Percentiles rank a stretch among this genome's conserved stretches.
These are phyloP conservation scores for Tetrahymena malaccensis DNA, from an alignment of 73 alveolate species.

Conservation along the genomic window DNA sequence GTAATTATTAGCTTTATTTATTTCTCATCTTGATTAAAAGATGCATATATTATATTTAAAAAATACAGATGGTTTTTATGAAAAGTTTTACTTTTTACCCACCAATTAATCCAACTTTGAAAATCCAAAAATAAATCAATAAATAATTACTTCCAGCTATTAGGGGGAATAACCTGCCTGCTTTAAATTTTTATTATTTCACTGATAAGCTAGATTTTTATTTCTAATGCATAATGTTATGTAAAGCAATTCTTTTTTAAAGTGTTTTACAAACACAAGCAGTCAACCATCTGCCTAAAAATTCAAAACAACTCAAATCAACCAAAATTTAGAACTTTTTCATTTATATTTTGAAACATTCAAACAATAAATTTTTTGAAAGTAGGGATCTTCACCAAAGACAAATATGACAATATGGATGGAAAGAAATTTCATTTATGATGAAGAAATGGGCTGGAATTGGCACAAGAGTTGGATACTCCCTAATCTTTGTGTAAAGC, in stretches of 20 bases:
- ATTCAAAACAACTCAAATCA: too few relatives aligned
- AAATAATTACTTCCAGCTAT: neutral
- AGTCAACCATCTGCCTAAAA: too few relatives aligned
- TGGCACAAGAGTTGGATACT: constrained; percentile 69
- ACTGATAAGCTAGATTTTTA: neutral
- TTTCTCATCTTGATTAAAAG: too few relatives aligned
- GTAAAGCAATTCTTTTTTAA: too few relatives aligned
- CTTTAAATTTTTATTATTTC: too few relatives aligned
- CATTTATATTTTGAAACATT: too few relatives aligned
- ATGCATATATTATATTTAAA: too few relatives aligned
- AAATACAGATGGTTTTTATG: neutral
- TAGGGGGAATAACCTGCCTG: neutral
- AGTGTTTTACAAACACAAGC: too few relatives aligned
- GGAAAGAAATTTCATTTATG: constrained; percentile 19
- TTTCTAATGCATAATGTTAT: too few relatives aligned
- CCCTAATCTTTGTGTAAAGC: constrained; percentile 49
- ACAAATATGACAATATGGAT: constrained; percentile 12
- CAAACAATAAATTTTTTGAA: neutral
- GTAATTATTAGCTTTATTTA: too few relatives aligned
- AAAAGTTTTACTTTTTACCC: neutral
- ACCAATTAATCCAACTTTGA: neutral
- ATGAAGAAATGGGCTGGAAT: constrained; percentile 22
- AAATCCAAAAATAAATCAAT: neutral
- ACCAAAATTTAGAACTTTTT: too few relatives aligned
- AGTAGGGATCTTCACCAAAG: neutral